Percentiles rank a stretch among this genome's conserved stretches.
Evolutionary conservation across 345 rosid species (phyloP).

Genomic region (Laguncularia racemosa): DNA sequence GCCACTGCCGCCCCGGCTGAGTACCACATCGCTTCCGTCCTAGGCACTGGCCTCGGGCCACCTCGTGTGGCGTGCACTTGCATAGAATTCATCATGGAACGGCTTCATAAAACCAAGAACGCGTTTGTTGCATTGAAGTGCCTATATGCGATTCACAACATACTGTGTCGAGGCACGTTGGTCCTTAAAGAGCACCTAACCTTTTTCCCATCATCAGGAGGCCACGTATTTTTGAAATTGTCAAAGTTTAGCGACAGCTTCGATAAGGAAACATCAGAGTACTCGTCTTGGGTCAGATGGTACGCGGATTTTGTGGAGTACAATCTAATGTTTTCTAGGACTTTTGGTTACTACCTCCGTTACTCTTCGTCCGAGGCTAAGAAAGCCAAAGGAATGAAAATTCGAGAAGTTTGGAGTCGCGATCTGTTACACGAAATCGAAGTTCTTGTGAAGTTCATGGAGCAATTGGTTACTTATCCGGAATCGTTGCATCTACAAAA

Average conservation of each 20-base stretch:
- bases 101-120: slow-evolving; percentile 27
- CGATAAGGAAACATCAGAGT: slow-evolving; percentile 23
- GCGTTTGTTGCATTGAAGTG: slow-evolving; percentile 51
- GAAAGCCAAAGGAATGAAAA: slow-evolving; percentile 7
- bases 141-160: slow-evolving; percentile 34
- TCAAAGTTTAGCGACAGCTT: slow-evolving; percentile 27
- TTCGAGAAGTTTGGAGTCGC: slow-evolving; percentile 7
- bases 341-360: slow-evolving; percentile 24
- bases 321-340: slow-evolving; percentile 31
- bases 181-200: slow-evolving; percentile 39
- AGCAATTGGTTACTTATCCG: slow-evolving; percentile 24
- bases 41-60: slow-evolving; percentile 22
- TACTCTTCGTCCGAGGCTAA: slow-evolving; percentile 3
- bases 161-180: slow-evolving; percentile 31
- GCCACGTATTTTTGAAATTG: slow-evolving; percentile 38
- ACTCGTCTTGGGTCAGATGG: slow-evolving; percentile 59
- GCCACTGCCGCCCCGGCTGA: slow-evolving; percentile 25
- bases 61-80: slow-evolving; percentile 26
- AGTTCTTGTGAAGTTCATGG: slow-evolving; percentile 23
- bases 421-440: slow-evolving; percentile 34
- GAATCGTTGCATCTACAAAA: slow-evolving; percentile 36
- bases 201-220: slow-evolving; percentile 27
- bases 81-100: slow-evolving; percentile 33
- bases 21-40: slow-evolving; percentile 23
- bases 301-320: slow-evolving; percentile 43